Percentiles rank a stretch among this genome's conserved stretches.
phyloP scores from a whole-genome alignment of 345 rosid species.

The Hypericum perforatum region DNA sequence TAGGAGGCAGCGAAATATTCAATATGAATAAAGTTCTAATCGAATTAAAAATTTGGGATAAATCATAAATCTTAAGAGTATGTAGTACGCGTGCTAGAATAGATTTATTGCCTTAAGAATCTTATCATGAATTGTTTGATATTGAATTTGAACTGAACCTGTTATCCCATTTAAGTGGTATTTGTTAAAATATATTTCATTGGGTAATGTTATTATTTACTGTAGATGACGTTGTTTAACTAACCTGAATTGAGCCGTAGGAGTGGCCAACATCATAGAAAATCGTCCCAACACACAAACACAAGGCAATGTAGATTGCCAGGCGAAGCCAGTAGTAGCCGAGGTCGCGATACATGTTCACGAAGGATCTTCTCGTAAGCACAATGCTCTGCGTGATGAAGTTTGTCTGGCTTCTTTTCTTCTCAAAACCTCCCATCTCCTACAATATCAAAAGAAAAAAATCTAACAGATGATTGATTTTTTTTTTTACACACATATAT shows the following conservation, averaged over 20 bases:
- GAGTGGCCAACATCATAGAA: constrained; percentile 27
- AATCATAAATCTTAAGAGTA: no score
- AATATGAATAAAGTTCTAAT: no score
- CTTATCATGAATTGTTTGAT: no score
- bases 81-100: no score
- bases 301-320: constrained; percentile 35
- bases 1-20: no score
- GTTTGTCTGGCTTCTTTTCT: constrained; percentile 32
- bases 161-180: no score
- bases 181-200: no score
- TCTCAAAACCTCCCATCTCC: constrained; percentile 18
- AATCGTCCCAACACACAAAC: constrained; percentile 43
- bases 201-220: not conserved
- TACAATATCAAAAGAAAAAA: constrained; percentile 5
- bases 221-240: not conserved
- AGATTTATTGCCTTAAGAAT: no score
- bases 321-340: constrained; percentile 62
- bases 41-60: no score
- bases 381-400: constrained; percentile 27
- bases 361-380: constrained; percentile 35
- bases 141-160: no score
- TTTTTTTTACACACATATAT: not conserved
- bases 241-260: constrained; percentile 52
- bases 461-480: no score
- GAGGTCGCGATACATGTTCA: constrained; percentile 54